Evolutionary conservation across 805 yeast species (phyloP).

Genomic region (Metschnikowia cubensis): DNA sequence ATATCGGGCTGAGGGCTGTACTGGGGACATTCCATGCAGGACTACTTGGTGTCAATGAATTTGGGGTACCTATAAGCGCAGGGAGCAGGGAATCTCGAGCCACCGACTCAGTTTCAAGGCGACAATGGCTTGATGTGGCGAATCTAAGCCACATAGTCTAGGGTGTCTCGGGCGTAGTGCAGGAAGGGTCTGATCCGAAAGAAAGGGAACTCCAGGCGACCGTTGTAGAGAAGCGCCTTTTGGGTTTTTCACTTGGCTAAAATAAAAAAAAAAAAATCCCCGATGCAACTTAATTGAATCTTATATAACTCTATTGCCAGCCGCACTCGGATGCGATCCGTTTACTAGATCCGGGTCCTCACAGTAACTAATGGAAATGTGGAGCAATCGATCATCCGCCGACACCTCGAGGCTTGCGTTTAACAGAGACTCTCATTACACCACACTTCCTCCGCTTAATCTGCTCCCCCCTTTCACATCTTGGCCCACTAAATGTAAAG

Average conservation of each 20-base stretch:
- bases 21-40: background rate
- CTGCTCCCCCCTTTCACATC: background rate
- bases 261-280: background rate
- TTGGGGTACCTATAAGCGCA: conserved; percentile 5
- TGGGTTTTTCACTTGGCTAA: background rate
- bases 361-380: background rate
- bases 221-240: background rate
- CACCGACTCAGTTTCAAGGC: background rate
- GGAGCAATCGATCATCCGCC: background rate
- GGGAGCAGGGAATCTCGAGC: background rate
- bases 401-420: background rate
- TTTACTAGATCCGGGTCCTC: background rate
- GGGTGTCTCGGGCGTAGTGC: background rate
- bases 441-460: background rate
- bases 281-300: background rate
- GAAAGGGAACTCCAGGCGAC: conserved; percentile 1
- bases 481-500: background rate
- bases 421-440: background rate
- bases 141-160: background rate
- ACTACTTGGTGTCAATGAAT: background rate
- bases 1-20: background rate
- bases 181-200: background rate
- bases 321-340: background rate
- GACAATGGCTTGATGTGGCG: background rate
- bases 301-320: conserved; percentile 2